Base-by-base conservation (phyloP, 225 moss, liverwort and hornwort species). In the Rhytidiadelphus loreus region DNA sequence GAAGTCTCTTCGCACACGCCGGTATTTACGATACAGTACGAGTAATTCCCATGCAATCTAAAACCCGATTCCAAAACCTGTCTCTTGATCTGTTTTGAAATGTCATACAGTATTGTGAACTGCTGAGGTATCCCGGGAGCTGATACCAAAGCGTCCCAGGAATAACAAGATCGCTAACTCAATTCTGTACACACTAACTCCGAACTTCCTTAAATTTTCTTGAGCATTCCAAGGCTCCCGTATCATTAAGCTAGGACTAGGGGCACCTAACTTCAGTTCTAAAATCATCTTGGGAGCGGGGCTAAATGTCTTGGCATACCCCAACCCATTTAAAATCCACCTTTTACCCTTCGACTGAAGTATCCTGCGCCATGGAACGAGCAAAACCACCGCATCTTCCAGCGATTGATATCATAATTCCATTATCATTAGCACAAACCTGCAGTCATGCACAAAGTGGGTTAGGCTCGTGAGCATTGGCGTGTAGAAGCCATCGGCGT, bases 151-250 rank as follows among this genome's bases (percentile, higher is more conserved):
- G 71, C 85, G 82, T 89, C 81, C 88, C 87, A 77, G 89, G 81
- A 80, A 57, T 89, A 87, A 87, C 90, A 89, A 86, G 56, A 66
- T 82, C 60, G 87, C 91, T 85, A 85, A 89, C 91, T 92, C 92
- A 89, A 89, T 86, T 91, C 91, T 92, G 89, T 92, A 92, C 92
- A 92, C 85, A 92, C 91, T 91, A 92, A 91, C 92, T 92, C 92
- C 92, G 92, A 85, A 85, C 89, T 88, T 87, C 53, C 64, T 89
- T 73, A 60, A 85, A 88, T 85, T 72, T 85, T 78, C 92, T 89
- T 53, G 53, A 62, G 62, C 78, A 80, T 53, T 78, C 44, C 35
- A 30, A 69, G 71, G 59, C 69, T 89, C 87, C 82, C 63, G 58
- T 71, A 55, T 83, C 66, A 75, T 57, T 62, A 64, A 46, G 85